These are phyloP conservation scores for Paramecium sexaurelia DNA, from an alignment of 73 alveolate species.

Conservation along the genomic window DNA sequence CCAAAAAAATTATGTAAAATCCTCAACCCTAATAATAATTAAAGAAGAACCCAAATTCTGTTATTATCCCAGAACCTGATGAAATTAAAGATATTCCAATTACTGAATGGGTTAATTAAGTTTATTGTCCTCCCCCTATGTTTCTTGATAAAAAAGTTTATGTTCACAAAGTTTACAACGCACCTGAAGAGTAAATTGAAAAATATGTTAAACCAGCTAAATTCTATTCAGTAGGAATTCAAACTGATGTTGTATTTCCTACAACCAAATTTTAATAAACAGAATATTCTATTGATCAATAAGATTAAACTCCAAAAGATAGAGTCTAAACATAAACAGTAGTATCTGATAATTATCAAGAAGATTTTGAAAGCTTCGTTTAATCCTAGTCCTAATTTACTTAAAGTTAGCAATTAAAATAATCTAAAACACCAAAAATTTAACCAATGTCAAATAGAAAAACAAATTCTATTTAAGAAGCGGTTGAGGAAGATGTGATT, in stretches of 20 bases:
- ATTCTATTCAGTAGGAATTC: neutral
- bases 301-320: neutral
- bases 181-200: neutral
- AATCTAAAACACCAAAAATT: neutral
- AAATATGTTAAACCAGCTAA: neutral
- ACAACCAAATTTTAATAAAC: neutral
- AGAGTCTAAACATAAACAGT: neutral
- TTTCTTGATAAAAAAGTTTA: constrained; percentile 33
- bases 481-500: neutral
- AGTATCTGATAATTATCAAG: constrained; percentile 15
- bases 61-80: neutral
- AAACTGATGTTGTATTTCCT: constrained; percentile 9
- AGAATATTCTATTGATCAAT: neutral
- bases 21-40: neutral
- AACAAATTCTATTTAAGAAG: neutral
- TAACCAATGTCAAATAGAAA: neutral
- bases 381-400: neutral
- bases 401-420: neutral
- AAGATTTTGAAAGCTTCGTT: constrained; percentile 21
- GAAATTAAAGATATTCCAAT: constrained; percentile 32
- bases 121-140: constrained; percentile 52
- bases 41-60: constrained; percentile 9
- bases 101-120: neutral
- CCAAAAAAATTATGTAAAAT: neutral
- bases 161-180: neutral